These are phyloP conservation scores for Haemoproteus tartakovskyi DNA, from an alignment of 169 alveolate species.

Conservation along the genomic window DNA sequence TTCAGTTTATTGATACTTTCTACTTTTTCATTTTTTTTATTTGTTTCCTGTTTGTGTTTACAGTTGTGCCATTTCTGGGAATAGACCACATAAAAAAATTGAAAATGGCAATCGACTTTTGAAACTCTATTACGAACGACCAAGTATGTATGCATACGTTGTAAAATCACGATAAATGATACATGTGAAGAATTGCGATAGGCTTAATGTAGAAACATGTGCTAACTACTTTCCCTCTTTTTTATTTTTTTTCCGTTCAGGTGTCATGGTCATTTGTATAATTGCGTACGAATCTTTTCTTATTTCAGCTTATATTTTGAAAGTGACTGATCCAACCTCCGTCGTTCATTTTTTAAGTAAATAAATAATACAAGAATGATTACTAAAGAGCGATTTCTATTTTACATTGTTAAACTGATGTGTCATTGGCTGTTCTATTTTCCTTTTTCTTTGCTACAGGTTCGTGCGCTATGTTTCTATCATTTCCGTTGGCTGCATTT, in stretches of 20 bases:
- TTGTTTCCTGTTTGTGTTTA: neutral
- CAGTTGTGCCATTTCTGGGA: conserved; percentile 65
- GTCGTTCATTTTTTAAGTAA: conserved; percentile 29
- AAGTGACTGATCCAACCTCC: conserved; percentile 2
- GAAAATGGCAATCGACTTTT: conserved; percentile 47
- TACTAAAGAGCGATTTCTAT: neutral
- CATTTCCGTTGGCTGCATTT: conserved; percentile 53
- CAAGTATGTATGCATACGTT: conserved; percentile 14
- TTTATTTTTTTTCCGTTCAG: conserved; percentile 5
- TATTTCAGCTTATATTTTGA: conserved; percentile 25
- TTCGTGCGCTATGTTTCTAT: neutral
- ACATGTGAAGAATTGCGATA: neutral
- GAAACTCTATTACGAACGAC: conserved; percentile 57
- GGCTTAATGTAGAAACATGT: neutral
- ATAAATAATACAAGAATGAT: neutral
- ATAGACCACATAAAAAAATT: conserved; percentile 62
- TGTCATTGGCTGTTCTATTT: neutral
- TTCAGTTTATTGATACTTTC: too few species aligned
- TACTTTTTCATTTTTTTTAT: neutral
- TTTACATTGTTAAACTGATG: neutral
- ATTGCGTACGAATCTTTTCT: conserved; percentile 55
- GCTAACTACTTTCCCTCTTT: neutral
- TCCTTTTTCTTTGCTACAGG: conserved; percentile 6
- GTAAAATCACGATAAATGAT: too few species aligned
- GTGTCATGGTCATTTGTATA: conserved; percentile 60